Base-by-base conservation (phyloP, 345 rosid genomes). In the Brassica incana region DNA sequence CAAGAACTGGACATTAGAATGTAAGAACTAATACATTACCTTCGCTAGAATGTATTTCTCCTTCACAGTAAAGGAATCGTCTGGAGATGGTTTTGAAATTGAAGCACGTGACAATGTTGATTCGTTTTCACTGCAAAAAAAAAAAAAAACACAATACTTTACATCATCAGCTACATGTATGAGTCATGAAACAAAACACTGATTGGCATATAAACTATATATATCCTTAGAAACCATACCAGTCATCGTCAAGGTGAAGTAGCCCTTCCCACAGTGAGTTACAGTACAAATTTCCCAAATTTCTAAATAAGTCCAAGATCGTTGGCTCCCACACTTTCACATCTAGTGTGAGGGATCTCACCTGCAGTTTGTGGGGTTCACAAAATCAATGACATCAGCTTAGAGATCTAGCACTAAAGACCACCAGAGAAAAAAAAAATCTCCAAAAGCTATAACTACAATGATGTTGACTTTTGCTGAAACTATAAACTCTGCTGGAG, bases 261-360 rank as follows among this genome's bases (percentile, higher is more conserved):
- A 76, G 45, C 56, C 91, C 92, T 77, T 94, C 98, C 98, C 98
- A 94, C 65, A 92, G n/a, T 8, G 98, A 92, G 71, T 94, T 94
- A 74, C 94, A 90, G 78, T 87, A 94, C 29, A 80, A 74, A 83
- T 94, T 94, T n/a, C 98, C 98, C 85, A 94, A 81, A 32, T 80
- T 69, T 52, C 82, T 80, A 75, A 94, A 94, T 71, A 94, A 80
- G 62, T 92, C 90, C 90, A 94, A 80, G 30, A 94, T 82, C 9
- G 97, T 84, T 78, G 93, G 87, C 83, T 94, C 98, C 98, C 98
- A 94, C 45, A 92, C 94, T 86, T 87, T 92, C 82, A 92, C 98
- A 85, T 94, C 98, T 72, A 94, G 80, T 4, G 89, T 87, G 75
- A 94, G 77, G 60, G 98, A 94, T 71, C 98, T 89, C 75, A 94